A percentile compares a stretch with the other conserved stretches of the same genome.
Conservation (phyloP, 768 basidiomycete genomes). For the Tricholoma hemisulphureum region DNA sequence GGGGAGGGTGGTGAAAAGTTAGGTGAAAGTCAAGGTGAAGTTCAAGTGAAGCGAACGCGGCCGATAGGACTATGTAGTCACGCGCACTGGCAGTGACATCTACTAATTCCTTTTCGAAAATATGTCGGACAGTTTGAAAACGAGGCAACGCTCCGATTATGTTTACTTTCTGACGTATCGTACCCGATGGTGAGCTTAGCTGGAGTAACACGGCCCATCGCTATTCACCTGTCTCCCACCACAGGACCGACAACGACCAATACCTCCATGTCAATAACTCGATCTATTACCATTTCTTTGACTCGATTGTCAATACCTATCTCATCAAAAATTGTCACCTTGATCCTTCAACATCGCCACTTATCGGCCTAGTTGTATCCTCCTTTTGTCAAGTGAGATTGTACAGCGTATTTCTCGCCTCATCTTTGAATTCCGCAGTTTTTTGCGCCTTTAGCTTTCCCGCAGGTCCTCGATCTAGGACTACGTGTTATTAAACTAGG, state of each 20-base stretch:
- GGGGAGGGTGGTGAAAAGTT: not conserved
- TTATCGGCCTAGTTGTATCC: conserved; percentile 76
- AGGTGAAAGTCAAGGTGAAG: not conserved
- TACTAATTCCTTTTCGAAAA: too few relatives aligned
- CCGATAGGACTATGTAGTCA: not conserved
- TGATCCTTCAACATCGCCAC: conserved; percentile 46
- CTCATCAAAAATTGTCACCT: conserved; percentile 64
- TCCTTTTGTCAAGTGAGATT: conserved; percentile 62
- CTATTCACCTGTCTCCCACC: not conserved
- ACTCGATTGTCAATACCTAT: conserved; percentile 79
- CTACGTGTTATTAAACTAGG: conserved; percentile 68
- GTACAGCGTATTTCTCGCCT: not conserved
- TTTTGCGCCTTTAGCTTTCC: conserved; percentile 73
- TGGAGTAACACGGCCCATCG: not conserved
- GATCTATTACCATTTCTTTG: conserved; percentile 78
- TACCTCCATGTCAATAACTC: conserved; percentile 82
- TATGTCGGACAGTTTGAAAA: conserved; percentile 36
- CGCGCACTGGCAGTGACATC: too few relatives aligned
- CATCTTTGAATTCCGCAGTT: conserved; percentile 40
- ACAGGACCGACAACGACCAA: conserved; percentile 85
- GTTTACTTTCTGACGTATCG: conserved; percentile 58
- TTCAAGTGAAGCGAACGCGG: conserved; percentile 23
- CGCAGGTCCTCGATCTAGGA: conserved; percentile 66
- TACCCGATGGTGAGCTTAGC: conserved; percentile 61
- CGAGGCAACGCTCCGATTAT: conserved; percentile 52